Evolutionary conservation across 192 early-diverging fungal genomes (phyloP).

Genomic region (Coemansia sp.): DNA sequence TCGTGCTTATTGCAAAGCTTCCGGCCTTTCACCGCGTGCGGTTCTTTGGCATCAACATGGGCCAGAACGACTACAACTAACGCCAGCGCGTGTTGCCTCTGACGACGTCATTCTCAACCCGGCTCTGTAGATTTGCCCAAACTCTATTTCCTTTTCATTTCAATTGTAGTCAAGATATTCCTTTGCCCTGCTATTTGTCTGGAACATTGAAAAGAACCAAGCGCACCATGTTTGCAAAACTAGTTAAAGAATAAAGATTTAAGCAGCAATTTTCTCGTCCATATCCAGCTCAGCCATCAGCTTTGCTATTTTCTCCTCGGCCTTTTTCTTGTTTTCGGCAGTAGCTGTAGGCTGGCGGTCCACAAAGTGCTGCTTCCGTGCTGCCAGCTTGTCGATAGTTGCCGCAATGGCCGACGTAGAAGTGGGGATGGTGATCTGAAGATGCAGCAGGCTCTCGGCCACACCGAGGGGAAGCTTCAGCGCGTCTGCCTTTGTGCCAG

Average conservation of each 20-base stretch:
- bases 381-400: slow-evolving; percentile 71
- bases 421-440: slow-evolving; percentile 81
- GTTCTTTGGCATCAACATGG: slow-evolving; percentile 90
- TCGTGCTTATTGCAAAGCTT: slow-evolving; percentile 89
- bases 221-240: no score
- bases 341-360: slow-evolving; percentile 77
- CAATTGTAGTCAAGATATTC: background rate
- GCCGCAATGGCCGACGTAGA: slow-evolving; percentile 64
- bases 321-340: slow-evolving; percentile 83
- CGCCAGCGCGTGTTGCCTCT: background rate
- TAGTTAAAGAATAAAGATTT: background rate
- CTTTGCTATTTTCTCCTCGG: slow-evolving; percentile 79
- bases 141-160: background rate
- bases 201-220: background rate
- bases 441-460: slow-evolving; percentile 72
- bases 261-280: slow-evolving; percentile 48
- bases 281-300: slow-evolving; percentile 60
- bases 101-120: background rate
- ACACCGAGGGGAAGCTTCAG: slow-evolving; percentile 75
- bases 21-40: slow-evolving; percentile 87
- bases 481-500: slow-evolving; percentile 51
- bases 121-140: slow-evolving; percentile 8
- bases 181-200: background rate
- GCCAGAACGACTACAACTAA: slow-evolving; percentile 52
- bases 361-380: slow-evolving; percentile 69